These are phyloP conservation scores for Eimeria mitis DNA, from an alignment of 169 alveolate genomes.

Conservation along the genomic window DNA sequence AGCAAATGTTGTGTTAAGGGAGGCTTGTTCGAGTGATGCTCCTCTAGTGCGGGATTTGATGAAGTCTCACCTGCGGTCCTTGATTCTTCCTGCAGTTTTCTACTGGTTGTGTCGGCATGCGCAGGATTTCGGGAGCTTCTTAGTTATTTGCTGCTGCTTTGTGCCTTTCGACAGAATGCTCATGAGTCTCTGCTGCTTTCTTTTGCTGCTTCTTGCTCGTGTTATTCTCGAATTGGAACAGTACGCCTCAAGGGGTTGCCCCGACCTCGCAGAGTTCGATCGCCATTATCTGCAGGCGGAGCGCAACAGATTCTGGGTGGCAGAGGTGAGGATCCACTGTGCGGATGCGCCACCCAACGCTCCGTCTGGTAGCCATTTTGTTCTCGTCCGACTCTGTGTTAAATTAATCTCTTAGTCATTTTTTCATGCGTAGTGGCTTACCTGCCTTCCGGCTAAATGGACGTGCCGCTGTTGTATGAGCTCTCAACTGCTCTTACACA, in stretches of 20 bases:
- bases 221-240: slow-evolving; percentile 57
- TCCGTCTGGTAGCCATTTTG: background rate
- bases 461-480: background rate
- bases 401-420: background rate
- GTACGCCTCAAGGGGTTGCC: slow-evolving; percentile 60
- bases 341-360: background rate
- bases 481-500: background rate
- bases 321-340: slow-evolving; percentile 30
- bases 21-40: slow-evolving; percentile 40
- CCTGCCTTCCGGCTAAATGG: background rate
- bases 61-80: slow-evolving; percentile 42
- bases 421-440: background rate
- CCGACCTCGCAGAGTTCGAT: slow-evolving; percentile 53
- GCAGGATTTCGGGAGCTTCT: slow-evolving; percentile 58
- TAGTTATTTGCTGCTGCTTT: slow-evolving; percentile 50
- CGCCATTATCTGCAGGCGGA: slow-evolving; percentile 38
- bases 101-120: slow-evolving; percentile 66
- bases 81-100: slow-evolving; percentile 65
- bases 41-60: slow-evolving; percentile 32
- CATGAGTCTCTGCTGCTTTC: slow-evolving; percentile 45
- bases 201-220: slow-evolving; percentile 44
- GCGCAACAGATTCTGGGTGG: slow-evolving; percentile 65
- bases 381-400: background rate
- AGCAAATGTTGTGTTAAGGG: slow-evolving; percentile 31
- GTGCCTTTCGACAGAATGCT: slow-evolving; percentile 36